Conservation (phyloP, 805 yeast genomes). For the Pichia gijzeniarum region DNA sequence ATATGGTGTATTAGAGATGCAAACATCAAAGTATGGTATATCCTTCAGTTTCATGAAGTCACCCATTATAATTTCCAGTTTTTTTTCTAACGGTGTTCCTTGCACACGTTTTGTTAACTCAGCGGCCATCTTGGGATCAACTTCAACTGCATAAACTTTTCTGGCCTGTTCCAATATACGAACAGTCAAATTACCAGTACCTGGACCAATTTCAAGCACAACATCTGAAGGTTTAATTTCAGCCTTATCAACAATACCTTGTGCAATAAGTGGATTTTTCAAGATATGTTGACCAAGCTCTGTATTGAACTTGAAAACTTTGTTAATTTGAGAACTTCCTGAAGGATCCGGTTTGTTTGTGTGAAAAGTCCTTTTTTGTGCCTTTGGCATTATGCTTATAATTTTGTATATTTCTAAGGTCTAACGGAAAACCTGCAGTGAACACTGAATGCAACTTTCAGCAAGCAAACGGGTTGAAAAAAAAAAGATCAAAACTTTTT, state of each 20-base stretch:
- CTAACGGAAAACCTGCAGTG: too few species aligned
- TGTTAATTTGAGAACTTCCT: constrained; percentile 64
- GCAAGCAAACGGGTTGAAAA: not conserved
- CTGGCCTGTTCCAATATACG: constrained; percentile 87
- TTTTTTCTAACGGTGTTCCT: constrained; percentile 91
- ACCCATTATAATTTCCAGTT: constrained; percentile 85
- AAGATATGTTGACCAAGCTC: constrained; percentile 95
- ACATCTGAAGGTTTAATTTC: constrained; percentile 85
- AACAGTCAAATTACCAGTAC: constrained; percentile 96
- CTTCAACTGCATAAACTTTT: constrained; percentile 93
- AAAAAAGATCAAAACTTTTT: not conserved
- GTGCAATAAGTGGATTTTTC: constrained; percentile 94
- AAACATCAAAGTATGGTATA: constrained; percentile 88
- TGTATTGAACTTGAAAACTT: constrained; percentile 94
- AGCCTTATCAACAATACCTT: constrained; percentile 97
- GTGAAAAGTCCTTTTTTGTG: constrained; percentile 55
- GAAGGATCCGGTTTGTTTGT: constrained; percentile 43
- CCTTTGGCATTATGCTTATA: constrained; percentile 45
- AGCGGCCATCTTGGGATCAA: constrained; percentile 99
- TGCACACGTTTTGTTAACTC: constrained; percentile 96
- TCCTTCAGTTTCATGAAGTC: constrained; percentile 90
- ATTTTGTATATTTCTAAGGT: too few species aligned
- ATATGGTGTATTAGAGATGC: constrained; percentile 96
- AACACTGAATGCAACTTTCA: too few species aligned
- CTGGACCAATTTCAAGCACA: constrained; percentile 97